phyloP scores from a whole-genome alignment of 1,284 basidiomycete genomes.

The Meripilus lineatus region DNA sequence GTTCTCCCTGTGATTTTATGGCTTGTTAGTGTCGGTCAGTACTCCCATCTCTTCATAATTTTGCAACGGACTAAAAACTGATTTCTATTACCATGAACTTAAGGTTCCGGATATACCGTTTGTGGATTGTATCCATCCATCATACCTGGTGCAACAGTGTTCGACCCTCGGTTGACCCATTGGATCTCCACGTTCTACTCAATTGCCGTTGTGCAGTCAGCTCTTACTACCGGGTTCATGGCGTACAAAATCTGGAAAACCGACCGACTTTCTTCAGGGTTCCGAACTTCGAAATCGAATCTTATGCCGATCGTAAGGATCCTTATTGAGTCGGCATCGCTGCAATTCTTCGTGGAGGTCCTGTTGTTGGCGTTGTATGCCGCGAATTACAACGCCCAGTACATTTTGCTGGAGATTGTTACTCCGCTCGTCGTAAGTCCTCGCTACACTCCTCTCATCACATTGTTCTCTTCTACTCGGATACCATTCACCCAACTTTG shows the following conservation, averaged over 20 bases:
- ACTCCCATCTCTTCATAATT: not conserved
- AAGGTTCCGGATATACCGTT: conserved; percentile 5
- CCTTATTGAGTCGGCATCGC: conserved; percentile 26
- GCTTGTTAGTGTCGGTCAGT: conserved; percentile 6
- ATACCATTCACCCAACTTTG: not conserved
- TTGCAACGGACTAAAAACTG: not conserved
- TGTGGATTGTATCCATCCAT: not conserved
- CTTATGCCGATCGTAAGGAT: conserved; percentile 17
- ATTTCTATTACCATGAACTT: not conserved
- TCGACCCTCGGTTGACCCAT: not conserved
- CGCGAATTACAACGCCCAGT: conserved; percentile 23
- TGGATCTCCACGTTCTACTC: conserved; percentile 6
- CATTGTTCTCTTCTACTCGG: conserved; percentile 18
- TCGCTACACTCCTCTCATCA: no score
- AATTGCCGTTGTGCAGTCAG: no score
- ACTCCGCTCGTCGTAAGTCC: conserved; percentile 24
- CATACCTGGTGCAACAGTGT: not conserved
- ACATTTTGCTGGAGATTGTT: no score
- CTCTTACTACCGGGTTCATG: conserved; percentile 6
- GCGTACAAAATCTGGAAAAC: conserved; percentile 6
- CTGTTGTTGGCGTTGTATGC: conserved; percentile 26
- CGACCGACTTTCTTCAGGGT: not conserved
- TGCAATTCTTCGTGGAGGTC: conserved; percentile 24
- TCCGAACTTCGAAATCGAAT: not conserved
- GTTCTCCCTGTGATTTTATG: conserved; percentile 12